Base-by-base conservation (phyloP, 371 early-diverging fungal genomes). In the Mortierella sp. region DNA sequence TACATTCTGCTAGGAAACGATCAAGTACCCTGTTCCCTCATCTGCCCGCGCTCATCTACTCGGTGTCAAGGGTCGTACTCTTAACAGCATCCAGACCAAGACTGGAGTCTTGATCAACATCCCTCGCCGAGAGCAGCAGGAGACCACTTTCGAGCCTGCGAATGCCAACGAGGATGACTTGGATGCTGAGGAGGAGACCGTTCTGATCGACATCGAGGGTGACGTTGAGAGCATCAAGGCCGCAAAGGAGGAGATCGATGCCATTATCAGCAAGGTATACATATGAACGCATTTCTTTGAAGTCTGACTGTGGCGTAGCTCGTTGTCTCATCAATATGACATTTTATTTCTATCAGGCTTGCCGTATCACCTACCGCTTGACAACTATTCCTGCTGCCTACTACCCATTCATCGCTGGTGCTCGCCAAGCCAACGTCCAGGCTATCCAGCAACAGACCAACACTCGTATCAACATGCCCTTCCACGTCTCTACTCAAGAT, bases 191-290 rank as follows among this genome's bases (percentile, higher is more conserved):
- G 91, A 89, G 65, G 91, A 88, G 20, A 77, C 73, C 35, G 86
- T 92, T 9, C 85, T 86, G 28, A 89, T 97, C 37, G 89, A 90
- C 64, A 93, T 98, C 64, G 90, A 90, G 58, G 99, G 99, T 72
- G 96, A 97, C 85, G 86, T 85, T 58, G 88, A 91, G 54, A 96
- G 97, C 57, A 94, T 97, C 54, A 87, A 87, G 66, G 86, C 93
- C 39, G 99, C 99, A 54, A 93, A 93, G 81, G 93, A 90, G 62
- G 95, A 94, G 71, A 95, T 98, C 63, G 93, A 96, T 71, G 88
- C 87, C 62, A 90, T 96, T 68, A 94, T 96, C 58, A 88, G 91
- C 64, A 91, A 91, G 86, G 92, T 93, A 88, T 91, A 91, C 20
- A 22, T 24, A 59, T 18, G 24, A 12, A n/a, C 2, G 18, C 6